phyloP scores from a whole-genome alignment of 129 eudicot genomes.

The Ambrosia artemisiifolia region DNA sequence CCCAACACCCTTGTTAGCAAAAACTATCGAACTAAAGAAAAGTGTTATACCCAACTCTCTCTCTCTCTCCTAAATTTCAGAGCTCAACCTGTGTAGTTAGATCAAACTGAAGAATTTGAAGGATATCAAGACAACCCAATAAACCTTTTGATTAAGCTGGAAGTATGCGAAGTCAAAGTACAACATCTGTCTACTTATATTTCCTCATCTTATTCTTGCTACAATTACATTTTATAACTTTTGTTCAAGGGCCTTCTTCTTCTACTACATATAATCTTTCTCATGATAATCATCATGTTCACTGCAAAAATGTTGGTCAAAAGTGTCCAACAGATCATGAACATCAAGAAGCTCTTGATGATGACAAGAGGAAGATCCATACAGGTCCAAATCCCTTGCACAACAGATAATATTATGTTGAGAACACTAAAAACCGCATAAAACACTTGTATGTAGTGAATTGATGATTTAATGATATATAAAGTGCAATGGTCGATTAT shows the following conservation, averaged over 20 bases:
- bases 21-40: no score
- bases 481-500: no score
- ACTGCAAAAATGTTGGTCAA: background rate
- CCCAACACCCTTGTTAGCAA: no score
- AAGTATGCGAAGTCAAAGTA: background rate
- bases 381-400: conserved; percentile 16
- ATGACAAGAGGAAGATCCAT: conserved; percentile 9
- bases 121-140: background rate
- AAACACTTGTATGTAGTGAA: no score
- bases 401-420: conserved; percentile 3
- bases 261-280: background rate
- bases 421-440: no score
- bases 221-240: background rate
- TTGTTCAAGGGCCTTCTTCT: background rate
- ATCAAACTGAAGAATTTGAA: background rate
- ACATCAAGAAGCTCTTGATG: background rate
- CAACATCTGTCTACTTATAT: background rate
- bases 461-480: no score
- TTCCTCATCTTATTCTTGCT: conserved; percentile 2
- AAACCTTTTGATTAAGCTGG: background rate
- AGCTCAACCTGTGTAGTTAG: background rate
- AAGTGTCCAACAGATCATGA: conserved; percentile 5
- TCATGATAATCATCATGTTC: conserved; percentile 7
- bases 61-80: no score
- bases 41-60: no score